These are phyloP conservation scores for Citrullus amarus DNA, from an alignment of 306 rosid genomes.

Conservation along the genomic window DNA sequence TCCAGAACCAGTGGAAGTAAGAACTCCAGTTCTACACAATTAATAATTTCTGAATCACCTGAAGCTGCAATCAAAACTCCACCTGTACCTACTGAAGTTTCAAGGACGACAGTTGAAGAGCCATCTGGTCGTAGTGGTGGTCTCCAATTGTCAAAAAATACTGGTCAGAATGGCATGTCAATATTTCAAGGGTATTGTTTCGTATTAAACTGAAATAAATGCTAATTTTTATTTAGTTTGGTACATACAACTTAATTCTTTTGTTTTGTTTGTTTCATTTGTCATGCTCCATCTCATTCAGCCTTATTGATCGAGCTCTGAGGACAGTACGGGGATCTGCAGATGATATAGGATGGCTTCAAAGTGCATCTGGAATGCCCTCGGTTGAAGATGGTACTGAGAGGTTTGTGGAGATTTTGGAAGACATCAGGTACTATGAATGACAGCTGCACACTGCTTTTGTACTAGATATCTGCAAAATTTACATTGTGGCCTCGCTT, in stretches of 20 bases:
- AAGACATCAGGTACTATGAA: constrained; percentile 39
- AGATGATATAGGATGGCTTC: constrained; percentile 98
- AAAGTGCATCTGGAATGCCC: constrained; percentile 67
- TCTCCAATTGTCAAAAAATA: constrained; percentile 24
- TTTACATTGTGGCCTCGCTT: constrained; percentile 13
- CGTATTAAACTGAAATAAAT: constrained; percentile 12
- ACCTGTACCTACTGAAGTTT: constrained; percentile 18
- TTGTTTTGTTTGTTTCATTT: constrained; percentile 1
- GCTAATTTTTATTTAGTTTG: neutral
- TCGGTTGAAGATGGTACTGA: constrained; percentile 81
- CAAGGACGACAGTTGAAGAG: constrained; percentile 21
- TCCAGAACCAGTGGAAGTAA: constrained; percentile 19
- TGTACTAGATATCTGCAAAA: neutral
- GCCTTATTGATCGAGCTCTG: constrained; percentile 73
- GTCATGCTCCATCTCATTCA: constrained; percentile 16
- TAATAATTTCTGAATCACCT: constrained; percentile 27
- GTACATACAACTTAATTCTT: neutral
- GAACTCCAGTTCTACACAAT: constrained; percentile 24
- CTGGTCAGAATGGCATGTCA: constrained; percentile 51
- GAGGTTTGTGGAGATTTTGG: constrained; percentile 72
- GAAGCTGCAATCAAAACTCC: constrained; percentile 22
- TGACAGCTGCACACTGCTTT: constrained; percentile 2
- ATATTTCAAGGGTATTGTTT: constrained; percentile 69
- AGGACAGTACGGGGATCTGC: constrained; percentile 89
- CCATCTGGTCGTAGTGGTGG: constrained; percentile 22